Percentiles rank a stretch among this genome's conserved stretches.
phyloP scores from a whole-genome alignment of 139 green algal species.

The Chlorella vulgaris region DNA sequence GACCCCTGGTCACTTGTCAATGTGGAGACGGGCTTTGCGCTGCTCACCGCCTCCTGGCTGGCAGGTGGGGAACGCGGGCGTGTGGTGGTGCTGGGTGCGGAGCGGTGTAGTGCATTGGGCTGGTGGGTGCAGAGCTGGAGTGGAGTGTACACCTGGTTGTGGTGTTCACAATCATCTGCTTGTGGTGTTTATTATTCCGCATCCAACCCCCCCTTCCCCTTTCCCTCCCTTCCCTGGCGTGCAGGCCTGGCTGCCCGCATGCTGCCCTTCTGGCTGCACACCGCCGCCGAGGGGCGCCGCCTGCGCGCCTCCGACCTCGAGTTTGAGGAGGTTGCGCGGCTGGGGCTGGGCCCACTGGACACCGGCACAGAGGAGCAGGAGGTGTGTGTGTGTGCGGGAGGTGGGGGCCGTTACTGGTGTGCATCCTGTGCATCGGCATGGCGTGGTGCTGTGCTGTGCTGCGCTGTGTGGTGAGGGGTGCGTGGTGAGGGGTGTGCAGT shows the following conservation, averaged over 20 bases:
- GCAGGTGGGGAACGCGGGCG: background rate
- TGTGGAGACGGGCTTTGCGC: slow-evolving; percentile 4
- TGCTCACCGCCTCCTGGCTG: background rate
- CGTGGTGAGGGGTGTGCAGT: background rate
- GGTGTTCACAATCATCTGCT: too few species aligned
- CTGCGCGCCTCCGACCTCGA: slow-evolving; percentile 34
- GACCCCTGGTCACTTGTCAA: slow-evolving; percentile 33
- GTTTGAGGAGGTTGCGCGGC: slow-evolving; percentile 39
- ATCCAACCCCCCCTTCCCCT: too few species aligned
- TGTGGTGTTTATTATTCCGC: too few species aligned
- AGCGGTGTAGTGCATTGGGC: too few species aligned
- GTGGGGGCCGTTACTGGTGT: background rate
- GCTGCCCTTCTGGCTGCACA: slow-evolving; percentile 21
- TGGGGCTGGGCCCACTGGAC: slow-evolving; percentile 40
- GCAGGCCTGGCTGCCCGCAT: slow-evolving; percentile 22
- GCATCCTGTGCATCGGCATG: background rate
- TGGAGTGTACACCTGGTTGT: too few species aligned
- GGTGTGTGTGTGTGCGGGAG: slow-evolving; percentile 24
- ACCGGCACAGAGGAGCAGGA: slow-evolving; percentile 43
- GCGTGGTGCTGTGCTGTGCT: background rate
- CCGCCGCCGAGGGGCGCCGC: slow-evolving; percentile 24
- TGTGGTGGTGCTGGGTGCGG: background rate
- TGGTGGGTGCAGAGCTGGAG: too few species aligned
- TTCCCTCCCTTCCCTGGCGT: too few species aligned
- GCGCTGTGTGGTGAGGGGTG: background rate